A percentile compares a stretch with the other conserved stretches of the same genome.
phyloP scores from a whole-genome alignment of 2,329 filamentous ascomycete genomes.

The Monilinia vaccinii-corymbosi region DNA sequence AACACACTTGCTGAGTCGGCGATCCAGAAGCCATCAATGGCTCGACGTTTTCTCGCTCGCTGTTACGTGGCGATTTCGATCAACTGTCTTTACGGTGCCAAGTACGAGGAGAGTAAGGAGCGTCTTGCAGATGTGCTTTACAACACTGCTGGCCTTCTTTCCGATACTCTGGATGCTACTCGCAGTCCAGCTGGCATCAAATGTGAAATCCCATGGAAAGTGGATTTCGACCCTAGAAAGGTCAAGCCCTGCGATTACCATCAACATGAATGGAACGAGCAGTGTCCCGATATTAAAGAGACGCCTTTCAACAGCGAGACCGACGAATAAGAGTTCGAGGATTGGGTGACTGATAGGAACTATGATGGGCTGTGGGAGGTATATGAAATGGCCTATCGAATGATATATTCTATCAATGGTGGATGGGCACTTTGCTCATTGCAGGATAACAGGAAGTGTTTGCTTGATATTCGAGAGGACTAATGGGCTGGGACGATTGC shows the following conservation, averaged over 20 bases:
- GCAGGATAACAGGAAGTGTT: too few species aligned
- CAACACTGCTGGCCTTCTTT: not conserved
- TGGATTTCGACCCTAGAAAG: not conserved
- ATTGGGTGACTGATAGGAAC: too few species aligned
- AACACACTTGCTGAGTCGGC: not conserved
- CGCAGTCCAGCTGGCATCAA: not conserved
- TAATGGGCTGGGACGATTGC: not conserved
- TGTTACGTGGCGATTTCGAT: not conserved
- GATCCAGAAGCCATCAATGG: not conserved
- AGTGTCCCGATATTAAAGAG: not conserved
- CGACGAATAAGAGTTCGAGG: not conserved
- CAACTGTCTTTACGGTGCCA: not conserved
- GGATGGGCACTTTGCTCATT: too few species aligned
- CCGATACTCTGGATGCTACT: not conserved
- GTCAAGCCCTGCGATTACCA: not conserved
- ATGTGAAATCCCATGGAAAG: not conserved
- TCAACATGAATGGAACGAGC: not conserved
- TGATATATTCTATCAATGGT: too few species aligned
- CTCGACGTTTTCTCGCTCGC: not conserved
- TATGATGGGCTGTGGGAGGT: not conserved
- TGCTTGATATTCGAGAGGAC: too few species aligned
- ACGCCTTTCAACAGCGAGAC: not conserved
- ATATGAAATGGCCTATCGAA: not conserved
- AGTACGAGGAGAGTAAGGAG: fast-evolving
- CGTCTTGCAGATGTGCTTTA: not conserved